phyloP scores from a whole-genome alignment of 805 yeast genomes.

The Geotrichum ghanense region DNA sequence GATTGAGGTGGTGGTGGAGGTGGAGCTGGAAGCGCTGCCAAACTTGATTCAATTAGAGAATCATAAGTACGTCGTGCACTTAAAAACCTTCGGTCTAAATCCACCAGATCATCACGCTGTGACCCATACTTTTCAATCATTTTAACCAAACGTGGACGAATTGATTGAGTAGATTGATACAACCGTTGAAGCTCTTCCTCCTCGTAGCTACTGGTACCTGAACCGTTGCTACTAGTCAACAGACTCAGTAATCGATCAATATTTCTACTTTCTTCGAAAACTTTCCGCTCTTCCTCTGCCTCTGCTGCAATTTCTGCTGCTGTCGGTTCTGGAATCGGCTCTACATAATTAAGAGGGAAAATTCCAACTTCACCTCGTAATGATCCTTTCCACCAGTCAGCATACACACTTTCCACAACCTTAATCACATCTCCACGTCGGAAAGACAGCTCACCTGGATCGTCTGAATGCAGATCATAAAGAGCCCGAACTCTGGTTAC shows the following conservation, averaged over 20 bases:
- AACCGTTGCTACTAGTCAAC: conserved; percentile 21
- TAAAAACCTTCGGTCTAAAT: conserved; percentile 58
- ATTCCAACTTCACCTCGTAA: conserved; percentile 73
- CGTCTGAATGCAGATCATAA: conserved; percentile 67
- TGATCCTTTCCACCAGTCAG: conserved; percentile 95
- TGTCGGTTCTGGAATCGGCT: conserved; percentile 59
- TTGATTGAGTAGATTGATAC: conserved; percentile 59
- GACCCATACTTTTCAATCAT: conserved; percentile 67
- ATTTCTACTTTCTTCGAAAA: conserved; percentile 44
- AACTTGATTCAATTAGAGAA: conserved; percentile 46
- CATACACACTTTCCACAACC: conserved; percentile 75
- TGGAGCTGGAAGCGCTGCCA: conserved; percentile 14
- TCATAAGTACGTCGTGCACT: conserved; percentile 62
- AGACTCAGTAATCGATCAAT: conserved; percentile 39
- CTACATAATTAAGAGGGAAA: conserved; percentile 86
- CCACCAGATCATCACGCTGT: conserved; percentile 65
- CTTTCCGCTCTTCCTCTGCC: conserved; percentile 35
- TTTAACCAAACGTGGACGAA: conserved; percentile 64
- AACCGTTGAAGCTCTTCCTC: conserved; percentile 61
- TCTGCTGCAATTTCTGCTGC: conserved; percentile 47
- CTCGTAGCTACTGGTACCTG: conserved; percentile 30
- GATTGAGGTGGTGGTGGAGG: conserved; percentile 3
- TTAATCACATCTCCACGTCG: conserved; percentile 78
- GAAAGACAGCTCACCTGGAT: conserved; percentile 81
- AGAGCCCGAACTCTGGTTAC: conserved; percentile 70